Percentiles rank a stretch among this genome's conserved stretches.
These are phyloP conservation scores for Corniculantispora saksenae DNA, from an alignment of 2,329 filamentous ascomycete genomes.

Conservation along the genomic window DNA sequence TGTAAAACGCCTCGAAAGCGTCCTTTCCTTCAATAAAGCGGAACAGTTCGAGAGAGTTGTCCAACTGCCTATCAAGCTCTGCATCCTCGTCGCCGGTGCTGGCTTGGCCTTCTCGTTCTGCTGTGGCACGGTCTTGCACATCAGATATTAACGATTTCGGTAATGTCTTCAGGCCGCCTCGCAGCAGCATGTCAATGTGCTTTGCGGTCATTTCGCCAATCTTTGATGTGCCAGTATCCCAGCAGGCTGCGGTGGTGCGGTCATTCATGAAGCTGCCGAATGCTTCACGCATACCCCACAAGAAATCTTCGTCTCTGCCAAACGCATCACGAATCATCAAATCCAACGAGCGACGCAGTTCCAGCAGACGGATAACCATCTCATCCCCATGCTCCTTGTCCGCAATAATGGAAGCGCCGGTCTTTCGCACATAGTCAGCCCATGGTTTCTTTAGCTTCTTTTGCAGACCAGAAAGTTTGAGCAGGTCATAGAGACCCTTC, in stretches of 20 bases:
- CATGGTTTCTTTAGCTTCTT: conserved; percentile 72
- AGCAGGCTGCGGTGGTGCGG: conserved; percentile 69
- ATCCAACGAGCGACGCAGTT: conserved; percentile 79
- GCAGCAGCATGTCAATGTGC: conserved; percentile 86
- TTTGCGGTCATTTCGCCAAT: conserved; percentile 99
- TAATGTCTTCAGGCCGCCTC: conserved; percentile 82
- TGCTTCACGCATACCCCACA: conserved; percentile 77
- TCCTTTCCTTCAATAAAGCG: conserved; percentile 97
- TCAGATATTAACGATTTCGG: conserved; percentile 69
- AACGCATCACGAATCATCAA: conserved; percentile 77
- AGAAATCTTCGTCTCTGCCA: conserved; percentile 71
- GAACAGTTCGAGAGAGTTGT: conserved; percentile 92
- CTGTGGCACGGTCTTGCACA: conserved; percentile 55
- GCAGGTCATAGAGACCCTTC: conserved; percentile 73
- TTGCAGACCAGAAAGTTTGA: conserved; percentile 71
- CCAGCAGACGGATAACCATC: conserved; percentile 82
- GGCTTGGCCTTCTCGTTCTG: conserved; percentile 63
- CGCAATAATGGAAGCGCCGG: conserved; percentile 76
- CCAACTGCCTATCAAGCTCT: conserved; percentile 87
- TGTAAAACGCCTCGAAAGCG: conserved; percentile 98
- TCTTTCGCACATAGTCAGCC: conserved; percentile 72
- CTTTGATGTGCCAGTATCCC: conserved; percentile 84
- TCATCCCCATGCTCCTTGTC: conserved; percentile 76
- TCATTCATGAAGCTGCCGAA: conserved; percentile 95
- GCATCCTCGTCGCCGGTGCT: conserved; percentile 83